Conservation (phyloP, 768 basidiomycete species). For the Scleroderma citrinum region DNA sequence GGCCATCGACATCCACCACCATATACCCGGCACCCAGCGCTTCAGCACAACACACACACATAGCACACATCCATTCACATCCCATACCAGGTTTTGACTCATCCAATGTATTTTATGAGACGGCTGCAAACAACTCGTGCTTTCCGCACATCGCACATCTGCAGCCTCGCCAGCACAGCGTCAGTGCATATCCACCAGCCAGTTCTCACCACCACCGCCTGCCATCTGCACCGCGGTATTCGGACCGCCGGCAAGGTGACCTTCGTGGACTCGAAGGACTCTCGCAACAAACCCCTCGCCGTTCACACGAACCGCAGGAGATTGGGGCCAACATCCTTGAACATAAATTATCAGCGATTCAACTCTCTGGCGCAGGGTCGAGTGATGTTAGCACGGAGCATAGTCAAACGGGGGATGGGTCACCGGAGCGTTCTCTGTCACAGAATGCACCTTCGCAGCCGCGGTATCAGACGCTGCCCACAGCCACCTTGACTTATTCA, state of each 20-base stretch:
- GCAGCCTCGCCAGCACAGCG: conserved; percentile 11
- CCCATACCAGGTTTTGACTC: conserved; percentile 33
- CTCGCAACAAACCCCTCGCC: neutral
- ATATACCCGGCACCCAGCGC: conserved; percentile 49
- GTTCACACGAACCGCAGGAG: neutral
- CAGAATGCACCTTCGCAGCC: neutral
- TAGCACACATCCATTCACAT: conserved; percentile 29
- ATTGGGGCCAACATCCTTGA: conserved; percentile 14
- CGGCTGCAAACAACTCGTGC: conserved; percentile 33
- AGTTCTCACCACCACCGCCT: conserved; percentile 23
- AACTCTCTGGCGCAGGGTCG: conserved; percentile 11
- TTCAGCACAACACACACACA: conserved; percentile 16
- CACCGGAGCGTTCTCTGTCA: conserved; percentile 3
- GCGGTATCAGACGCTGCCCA: neutral
- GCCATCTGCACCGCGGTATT: conserved; percentile 30
- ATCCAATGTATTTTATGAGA: conserved; percentile 67
- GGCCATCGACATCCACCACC: conserved; percentile 34
- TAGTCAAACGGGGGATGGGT: conserved; percentile 1
- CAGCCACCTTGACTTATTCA: too few species aligned
- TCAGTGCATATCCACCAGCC: conserved; percentile 24
- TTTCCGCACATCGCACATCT: conserved; percentile 9
- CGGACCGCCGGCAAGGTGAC: conserved; percentile 17
- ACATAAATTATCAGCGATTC: conserved; percentile 16
- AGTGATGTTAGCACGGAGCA: conserved; percentile 3
- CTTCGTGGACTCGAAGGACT: conserved; percentile 3